Conservation (phyloP, 202 grass and related monocot genomes). For the Schoenoplectus tabernaemontani region DNA sequence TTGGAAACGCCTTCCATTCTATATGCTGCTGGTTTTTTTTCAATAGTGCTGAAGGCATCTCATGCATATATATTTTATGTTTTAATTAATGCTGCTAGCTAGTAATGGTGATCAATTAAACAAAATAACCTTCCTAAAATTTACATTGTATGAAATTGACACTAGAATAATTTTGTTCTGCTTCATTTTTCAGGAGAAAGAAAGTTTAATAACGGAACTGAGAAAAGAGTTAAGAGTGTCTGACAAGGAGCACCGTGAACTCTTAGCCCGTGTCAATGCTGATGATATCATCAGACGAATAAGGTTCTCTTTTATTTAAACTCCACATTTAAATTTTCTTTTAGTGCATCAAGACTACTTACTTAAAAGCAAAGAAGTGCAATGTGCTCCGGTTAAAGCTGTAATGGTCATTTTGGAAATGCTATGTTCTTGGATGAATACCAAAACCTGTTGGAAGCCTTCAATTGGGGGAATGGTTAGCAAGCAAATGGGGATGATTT, state of each 20-base stretch:
- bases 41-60: not conserved
- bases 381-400: not conserved
- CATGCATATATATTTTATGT: not conserved
- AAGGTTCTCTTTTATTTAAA: slow-evolving; percentile 38
- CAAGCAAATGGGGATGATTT: not conserved
- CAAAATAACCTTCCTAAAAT: not conserved
- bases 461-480: not conserved
- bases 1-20: not conserved
- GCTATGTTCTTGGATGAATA: not conserved
- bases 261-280: slow-evolving; percentile 69
- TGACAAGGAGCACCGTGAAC: slow-evolving; percentile 71
- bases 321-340: not conserved
- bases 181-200: slow-evolving; percentile 60
- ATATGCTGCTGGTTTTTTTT: not conserved
- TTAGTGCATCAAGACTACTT: not conserved
- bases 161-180: not conserved
- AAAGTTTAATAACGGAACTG: slow-evolving; percentile 87
- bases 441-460: not conserved
- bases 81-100: slow-evolving; percentile 2
- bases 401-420: not conserved
- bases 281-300: slow-evolving; percentile 82
- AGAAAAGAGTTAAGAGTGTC: slow-evolving; percentile 92
- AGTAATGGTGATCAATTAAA: slow-evolving; percentile 5
- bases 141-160: not conserved
- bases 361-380: not conserved